These are phyloP conservation scores for Cladosporium velox DNA, from an alignment of 2,329 filamentous ascomycete species.

Conservation along the genomic window DNA sequence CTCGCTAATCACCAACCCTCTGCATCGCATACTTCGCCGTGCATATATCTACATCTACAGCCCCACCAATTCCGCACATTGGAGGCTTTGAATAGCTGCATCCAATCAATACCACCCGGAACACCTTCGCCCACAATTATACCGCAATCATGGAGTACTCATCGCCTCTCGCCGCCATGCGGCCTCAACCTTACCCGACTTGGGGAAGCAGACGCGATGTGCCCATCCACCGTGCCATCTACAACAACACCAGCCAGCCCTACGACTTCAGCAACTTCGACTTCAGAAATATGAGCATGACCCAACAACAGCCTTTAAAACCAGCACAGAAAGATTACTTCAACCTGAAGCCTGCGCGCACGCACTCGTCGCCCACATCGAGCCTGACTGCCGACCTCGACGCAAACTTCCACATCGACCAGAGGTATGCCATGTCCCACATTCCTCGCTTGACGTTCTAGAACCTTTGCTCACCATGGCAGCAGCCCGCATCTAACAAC, in stretches of 20 bases:
- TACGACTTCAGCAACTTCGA: constrained; percentile 69
- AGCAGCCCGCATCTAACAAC: constrained; percentile 78
- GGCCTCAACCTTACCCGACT: constrained; percentile 65
- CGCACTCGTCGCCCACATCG: constrained; percentile 89
- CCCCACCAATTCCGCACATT: constrained; percentile 2
- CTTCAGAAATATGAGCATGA: constrained; percentile 72
- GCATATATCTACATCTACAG: not conserved
- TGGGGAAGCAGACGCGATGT: constrained; percentile 64
- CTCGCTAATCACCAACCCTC: not conserved
- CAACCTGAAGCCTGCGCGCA: constrained; percentile 70
- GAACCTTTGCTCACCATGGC: constrained; percentile 43
- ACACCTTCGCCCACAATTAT: not conserved
- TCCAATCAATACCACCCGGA: constrained; percentile 11
- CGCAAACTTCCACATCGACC: constrained; percentile 95
- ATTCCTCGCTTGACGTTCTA: constrained; percentile 34
- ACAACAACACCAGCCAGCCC: constrained; percentile 47
- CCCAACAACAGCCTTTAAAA: constrained; percentile 61
- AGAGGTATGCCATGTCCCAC: constrained; percentile 64
- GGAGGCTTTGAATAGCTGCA: constrained; percentile 21
- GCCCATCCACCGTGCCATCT: constrained; percentile 55
- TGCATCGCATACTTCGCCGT: not conserved
- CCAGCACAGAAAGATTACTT: constrained; percentile 75
- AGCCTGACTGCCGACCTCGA: constrained; percentile 92
- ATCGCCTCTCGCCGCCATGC: constrained; percentile 91
- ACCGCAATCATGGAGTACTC: constrained; percentile 75